Evolutionary conservation across 106 monocot genomes (phyloP).

Genomic region (Allium sativum): DNA sequence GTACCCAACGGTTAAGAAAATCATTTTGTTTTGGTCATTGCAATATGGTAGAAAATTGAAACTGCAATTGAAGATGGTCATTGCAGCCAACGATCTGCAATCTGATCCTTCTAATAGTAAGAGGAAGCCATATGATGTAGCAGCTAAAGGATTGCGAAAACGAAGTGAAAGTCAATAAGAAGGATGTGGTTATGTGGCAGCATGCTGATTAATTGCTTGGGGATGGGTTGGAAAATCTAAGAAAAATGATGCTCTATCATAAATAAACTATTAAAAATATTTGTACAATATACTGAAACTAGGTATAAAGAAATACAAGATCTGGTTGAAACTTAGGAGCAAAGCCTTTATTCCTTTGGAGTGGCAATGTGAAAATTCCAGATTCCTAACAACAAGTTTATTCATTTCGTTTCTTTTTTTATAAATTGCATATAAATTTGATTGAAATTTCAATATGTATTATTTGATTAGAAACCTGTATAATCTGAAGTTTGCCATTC

Average conservation of each 20-base stretch:
- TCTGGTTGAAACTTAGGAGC: not conserved
- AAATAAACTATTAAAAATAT: slow-evolving; percentile 10
- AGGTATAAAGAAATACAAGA: slow-evolving; percentile 3
- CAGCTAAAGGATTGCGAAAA: slow-evolving; percentile 4
- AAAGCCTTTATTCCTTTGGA: slow-evolving; percentile 4
- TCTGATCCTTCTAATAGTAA: slow-evolving; percentile 12
- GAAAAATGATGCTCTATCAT: slow-evolving; percentile 4
- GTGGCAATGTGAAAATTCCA: slow-evolving; percentile 24
- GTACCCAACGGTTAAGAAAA: too few species aligned
- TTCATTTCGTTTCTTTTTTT: not conserved
- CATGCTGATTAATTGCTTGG: not conserved
- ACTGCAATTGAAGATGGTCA: too few species aligned
- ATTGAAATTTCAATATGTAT: too few species aligned
- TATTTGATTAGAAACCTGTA: too few species aligned
- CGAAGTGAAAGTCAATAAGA: not conserved
- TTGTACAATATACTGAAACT: slow-evolving; percentile 3
- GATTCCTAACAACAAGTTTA: slow-evolving; percentile 54
- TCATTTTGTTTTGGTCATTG: too few species aligned
- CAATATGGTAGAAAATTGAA: too few species aligned
- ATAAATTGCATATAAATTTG: not conserved
- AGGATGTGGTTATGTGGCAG: slow-evolving; percentile 2
- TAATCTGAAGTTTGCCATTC: too few species aligned
- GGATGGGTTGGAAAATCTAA: not conserved
- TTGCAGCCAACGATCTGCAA: not conserved
- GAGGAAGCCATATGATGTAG: slow-evolving; percentile 25